These are phyloP conservation scores for Obelidium mucronatum DNA, from an alignment of 192 early-diverging fungal genomes.

Conservation along the genomic window DNA sequence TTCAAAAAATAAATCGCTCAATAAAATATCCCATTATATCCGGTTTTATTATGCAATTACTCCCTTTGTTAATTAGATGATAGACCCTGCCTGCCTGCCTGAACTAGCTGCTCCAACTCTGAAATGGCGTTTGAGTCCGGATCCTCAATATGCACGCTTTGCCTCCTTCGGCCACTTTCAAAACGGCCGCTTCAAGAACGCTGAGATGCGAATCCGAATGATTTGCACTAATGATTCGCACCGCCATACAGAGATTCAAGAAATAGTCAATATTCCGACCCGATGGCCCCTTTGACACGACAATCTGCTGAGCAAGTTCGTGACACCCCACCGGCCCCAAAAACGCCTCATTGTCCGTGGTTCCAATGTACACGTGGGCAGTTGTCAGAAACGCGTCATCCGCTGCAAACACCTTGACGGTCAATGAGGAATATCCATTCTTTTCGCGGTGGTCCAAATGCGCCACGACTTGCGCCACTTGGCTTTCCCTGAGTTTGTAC, in stretches of 20 bases:
- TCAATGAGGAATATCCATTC: conserved; percentile 81
- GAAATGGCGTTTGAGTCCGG: not conserved
- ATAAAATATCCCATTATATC: too few species aligned
- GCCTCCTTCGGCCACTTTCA: not conserved
- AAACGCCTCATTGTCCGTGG: conserved; percentile 79
- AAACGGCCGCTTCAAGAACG: not conserved
- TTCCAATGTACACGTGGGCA: conserved; percentile 75
- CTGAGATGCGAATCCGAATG: not conserved
- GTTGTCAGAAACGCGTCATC: not conserved
- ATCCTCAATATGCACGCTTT: conserved; percentile 1
- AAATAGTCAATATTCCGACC: conserved; percentile 48
- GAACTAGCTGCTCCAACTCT: not conserved
- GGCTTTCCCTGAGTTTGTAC: conserved; percentile 73
- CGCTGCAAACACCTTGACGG: conserved; percentile 66
- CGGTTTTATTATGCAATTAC: too few species aligned
- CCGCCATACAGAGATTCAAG: conserved; percentile 2
- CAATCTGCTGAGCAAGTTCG: conserved; percentile 72
- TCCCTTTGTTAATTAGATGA: too few species aligned
- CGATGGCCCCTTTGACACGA: conserved; percentile 57
- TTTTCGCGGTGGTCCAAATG: conserved; percentile 91
- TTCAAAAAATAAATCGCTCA: not conserved
- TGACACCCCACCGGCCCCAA: conserved; percentile 70
- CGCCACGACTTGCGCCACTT: conserved; percentile 69
- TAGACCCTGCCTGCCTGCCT: not conserved
- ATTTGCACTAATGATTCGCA: not conserved